Evolutionary conservation across 2,329 filamentous ascomycete genomes (phyloP).

Genomic region (Dactylellina haptotyla): DNA sequence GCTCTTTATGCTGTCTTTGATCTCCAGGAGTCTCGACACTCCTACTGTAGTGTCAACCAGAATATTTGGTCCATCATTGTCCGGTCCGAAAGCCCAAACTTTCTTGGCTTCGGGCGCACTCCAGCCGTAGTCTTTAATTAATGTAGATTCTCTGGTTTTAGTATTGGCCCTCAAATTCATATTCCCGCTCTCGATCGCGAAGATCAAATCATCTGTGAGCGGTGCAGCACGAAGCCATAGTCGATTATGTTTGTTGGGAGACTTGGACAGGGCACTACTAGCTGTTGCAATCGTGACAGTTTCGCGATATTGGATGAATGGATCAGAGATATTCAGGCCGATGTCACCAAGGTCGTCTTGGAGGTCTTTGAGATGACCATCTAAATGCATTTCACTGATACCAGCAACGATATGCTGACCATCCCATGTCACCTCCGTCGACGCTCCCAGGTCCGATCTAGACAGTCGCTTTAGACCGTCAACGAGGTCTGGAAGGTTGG

Average conservation of each 20-base stretch:
- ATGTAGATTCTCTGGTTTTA: slow-evolving; percentile 94
- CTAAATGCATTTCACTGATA: slow-evolving; percentile 98
- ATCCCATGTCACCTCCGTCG: slow-evolving; percentile 86
- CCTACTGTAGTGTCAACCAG: slow-evolving; percentile 99
- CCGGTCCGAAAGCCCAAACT: slow-evolving; percentile 99
- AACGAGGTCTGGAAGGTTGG: slow-evolving; percentile 99
- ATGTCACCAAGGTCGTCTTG: slow-evolving; percentile 99
- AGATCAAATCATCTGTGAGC: slow-evolving; percentile 87
- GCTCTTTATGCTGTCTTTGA: slow-evolving; percentile 99
- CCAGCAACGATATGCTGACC: slow-evolving; percentile 99
- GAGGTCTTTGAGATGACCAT: slow-evolving; percentile 99
- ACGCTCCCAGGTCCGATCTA: slow-evolving; percentile 98
- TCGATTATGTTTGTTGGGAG: slow-evolving; percentile 99
- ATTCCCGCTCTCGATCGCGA: slow-evolving; percentile 90
- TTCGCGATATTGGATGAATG: slow-evolving; percentile 98
- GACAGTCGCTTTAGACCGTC: slow-evolving; percentile 99
- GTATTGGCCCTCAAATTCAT: slow-evolving; percentile 96
- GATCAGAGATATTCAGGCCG: slow-evolving; percentile 95
- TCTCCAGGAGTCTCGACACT: slow-evolving; percentile 99
- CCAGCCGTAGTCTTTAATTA: slow-evolving; percentile 98
- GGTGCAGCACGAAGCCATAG: slow-evolving; percentile 94
- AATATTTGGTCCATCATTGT: slow-evolving; percentile 93
- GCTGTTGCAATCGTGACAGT: slow-evolving; percentile 83
- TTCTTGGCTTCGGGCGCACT: slow-evolving; percentile 99
- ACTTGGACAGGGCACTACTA: slow-evolving; percentile 97